Evolutionary conservation across 192 early-diverging fungal species (phyloP).

Genomic region (Backusella luteola): DNA sequence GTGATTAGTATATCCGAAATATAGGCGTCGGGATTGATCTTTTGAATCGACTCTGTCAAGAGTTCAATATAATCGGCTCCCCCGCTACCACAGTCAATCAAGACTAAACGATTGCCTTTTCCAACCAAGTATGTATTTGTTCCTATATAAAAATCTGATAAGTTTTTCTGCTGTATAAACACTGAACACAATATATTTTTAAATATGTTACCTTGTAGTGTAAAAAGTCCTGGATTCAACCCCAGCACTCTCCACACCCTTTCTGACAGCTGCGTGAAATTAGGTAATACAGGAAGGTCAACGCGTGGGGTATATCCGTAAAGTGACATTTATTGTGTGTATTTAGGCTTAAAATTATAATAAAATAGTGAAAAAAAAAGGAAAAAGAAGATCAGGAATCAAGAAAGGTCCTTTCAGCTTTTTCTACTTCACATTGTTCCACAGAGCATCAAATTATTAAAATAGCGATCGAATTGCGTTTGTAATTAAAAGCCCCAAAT

Average conservation of each 20-base stretch:
- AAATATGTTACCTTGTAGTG: slow-evolving; percentile 59
- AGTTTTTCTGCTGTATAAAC: neutral
- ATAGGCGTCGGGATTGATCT: slow-evolving; percentile 38
- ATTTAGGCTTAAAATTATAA: no score
- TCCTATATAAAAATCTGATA: slow-evolving; percentile 29
- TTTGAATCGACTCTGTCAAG: slow-evolving; percentile 52
- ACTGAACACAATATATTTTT: neutral
- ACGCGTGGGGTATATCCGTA: slow-evolving; percentile 5
- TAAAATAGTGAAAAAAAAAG: neutral
- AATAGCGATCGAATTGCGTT: neutral
- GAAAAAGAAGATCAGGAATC: neutral
- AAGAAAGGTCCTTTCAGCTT: neutral
- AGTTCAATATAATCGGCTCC: slow-evolving; percentile 61
- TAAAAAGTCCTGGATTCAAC: slow-evolving; percentile 76
- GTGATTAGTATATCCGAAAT: slow-evolving; percentile 75
- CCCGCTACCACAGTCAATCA: slow-evolving; percentile 82
- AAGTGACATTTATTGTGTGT: neutral
- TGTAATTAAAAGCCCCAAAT: neutral
- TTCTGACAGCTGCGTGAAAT: slow-evolving; percentile 53
- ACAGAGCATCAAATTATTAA: neutral
- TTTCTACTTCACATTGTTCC: neutral
- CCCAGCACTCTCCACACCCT: slow-evolving; percentile 69
- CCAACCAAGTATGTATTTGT: slow-evolving; percentile 93
- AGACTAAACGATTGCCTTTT: slow-evolving; percentile 57
- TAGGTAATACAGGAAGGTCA: slow-evolving; percentile 46